Evolutionary conservation across 805 yeast species (phyloP).

Genomic region (Ogataea wickerhamii): DNA sequence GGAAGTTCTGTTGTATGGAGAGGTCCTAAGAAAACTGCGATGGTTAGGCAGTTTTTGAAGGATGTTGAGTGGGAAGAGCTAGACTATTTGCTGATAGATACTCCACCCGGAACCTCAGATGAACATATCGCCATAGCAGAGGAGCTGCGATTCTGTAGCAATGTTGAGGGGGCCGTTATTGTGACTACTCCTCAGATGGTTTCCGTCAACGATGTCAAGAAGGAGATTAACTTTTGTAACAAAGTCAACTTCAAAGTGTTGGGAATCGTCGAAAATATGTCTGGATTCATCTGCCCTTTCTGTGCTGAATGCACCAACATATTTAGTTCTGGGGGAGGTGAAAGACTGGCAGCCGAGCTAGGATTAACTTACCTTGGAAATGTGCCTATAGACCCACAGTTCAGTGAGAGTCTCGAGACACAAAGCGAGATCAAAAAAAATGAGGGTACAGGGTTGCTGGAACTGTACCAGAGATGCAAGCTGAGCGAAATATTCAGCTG

Average conservation of each 20-base stretch:
- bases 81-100: slow-evolving; percentile 81
- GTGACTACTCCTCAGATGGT: slow-evolving; percentile 97
- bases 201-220: slow-evolving; percentile 89
- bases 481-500: slow-evolving; percentile 42
- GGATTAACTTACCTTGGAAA: slow-evolving; percentile 72
- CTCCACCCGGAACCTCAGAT: slow-evolving; percentile 99
- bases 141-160: slow-evolving; percentile 61
- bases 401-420: slow-evolving; percentile 82
- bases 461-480: slow-evolving; percentile 36
- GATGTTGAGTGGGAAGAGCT: slow-evolving; percentile 91
- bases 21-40: slow-evolving; percentile 97
- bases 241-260: slow-evolving; percentile 77
- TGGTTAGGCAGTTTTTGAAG: slow-evolving; percentile 88
- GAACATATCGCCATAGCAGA: slow-evolving; percentile 98
- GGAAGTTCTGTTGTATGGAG: slow-evolving; percentile 96
- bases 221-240: slow-evolving; percentile 87
- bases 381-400: slow-evolving; percentile 90
- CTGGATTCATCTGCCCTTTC: slow-evolving; percentile 92
- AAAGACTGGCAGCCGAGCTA: slow-evolving; percentile 57
- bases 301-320: slow-evolving; percentile 91
- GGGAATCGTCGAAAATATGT: slow-evolving; percentile 94
- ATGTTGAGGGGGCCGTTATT: slow-evolving; percentile 87
- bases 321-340: slow-evolving; percentile 92
- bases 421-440: slow-evolving; percentile 62
- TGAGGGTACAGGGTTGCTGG: slow-evolving; percentile 31